phyloP scores from a whole-genome alignment of 352 stramenopile species.

The Pythium utonaiense region DNA sequence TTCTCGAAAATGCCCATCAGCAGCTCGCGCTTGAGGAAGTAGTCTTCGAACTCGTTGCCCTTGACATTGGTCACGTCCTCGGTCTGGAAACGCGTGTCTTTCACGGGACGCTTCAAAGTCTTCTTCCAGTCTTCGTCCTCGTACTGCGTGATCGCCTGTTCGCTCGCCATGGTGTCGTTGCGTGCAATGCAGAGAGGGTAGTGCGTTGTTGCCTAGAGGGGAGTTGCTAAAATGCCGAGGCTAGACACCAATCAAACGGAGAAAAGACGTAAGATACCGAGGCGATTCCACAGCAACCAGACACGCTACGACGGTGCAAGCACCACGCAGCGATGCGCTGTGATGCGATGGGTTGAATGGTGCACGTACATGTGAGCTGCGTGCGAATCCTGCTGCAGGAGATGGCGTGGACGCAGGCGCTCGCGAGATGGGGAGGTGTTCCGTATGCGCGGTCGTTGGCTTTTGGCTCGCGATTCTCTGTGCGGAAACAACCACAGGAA shows the following conservation, averaged over 20 bases:
- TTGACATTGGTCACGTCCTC: conserved; percentile 79
- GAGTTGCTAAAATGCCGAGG: too few relatives aligned
- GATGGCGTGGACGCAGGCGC: conserved; percentile 1
- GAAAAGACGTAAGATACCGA: conserved; percentile 18
- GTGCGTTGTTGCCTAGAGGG: background rate
- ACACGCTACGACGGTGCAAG: background rate
- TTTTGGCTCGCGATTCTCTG: conserved; percentile 17
- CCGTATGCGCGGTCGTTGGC: conserved; percentile 1
- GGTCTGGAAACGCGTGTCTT: conserved; percentile 89
- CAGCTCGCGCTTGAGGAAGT: conserved; percentile 96
- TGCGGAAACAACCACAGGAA: conserved; percentile 13
- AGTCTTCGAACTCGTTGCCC: conserved; percentile 93
- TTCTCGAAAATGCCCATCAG: conserved; percentile 95
- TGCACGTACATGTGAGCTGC: conserved; percentile 9
- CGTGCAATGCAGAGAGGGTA: too few relatives aligned
- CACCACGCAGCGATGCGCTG: background rate
- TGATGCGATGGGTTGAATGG: background rate
- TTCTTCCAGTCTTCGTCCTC: conserved; percentile 74
- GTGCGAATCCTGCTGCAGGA: background rate
- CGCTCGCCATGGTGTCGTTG: conserved; percentile 17
- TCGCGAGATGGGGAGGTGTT: conserved; percentile 10
- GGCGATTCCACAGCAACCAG: background rate
- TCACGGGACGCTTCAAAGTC: conserved; percentile 71
- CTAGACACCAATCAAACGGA: too few relatives aligned
- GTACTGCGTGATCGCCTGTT: conserved; percentile 22